These are phyloP conservation scores for Kwoniella shivajii DNA, from an alignment of 1,284 basidiomycete species.

Conservation along the genomic window DNA sequence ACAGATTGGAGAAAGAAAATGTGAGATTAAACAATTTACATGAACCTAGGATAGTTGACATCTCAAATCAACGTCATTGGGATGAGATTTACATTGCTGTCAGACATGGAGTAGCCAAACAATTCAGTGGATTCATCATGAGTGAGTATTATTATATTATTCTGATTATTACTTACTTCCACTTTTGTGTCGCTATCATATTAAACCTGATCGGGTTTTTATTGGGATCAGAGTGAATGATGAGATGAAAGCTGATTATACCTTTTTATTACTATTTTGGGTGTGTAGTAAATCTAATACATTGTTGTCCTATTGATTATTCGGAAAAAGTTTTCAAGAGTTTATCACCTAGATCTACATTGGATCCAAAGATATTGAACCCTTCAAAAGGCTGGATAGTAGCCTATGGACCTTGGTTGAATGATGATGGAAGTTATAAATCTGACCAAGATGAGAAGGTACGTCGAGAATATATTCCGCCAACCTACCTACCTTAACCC, in stretches of 20 bases:
- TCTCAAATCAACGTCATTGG: constrained; percentile 25
- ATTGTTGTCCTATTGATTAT: constrained; percentile 35
- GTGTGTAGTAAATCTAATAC: constrained; percentile 42
- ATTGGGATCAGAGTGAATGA: no score
- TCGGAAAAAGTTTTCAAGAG: constrained; percentile 43
- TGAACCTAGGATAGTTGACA: constrained; percentile 22
- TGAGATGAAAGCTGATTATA: no score
- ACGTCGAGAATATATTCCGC: constrained; percentile 2
- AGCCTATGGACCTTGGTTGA: constrained; percentile 40
- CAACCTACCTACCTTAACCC: no score
- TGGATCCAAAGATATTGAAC: constrained; percentile 14
- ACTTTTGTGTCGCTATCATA: neutral
- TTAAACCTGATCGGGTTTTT: neutral
- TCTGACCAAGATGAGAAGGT: constrained; percentile 36
- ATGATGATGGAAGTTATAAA: constrained; percentile 42
- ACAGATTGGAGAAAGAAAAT: neutral
- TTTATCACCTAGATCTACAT: constrained; percentile 23
- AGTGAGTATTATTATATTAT: constrained; percentile 10
- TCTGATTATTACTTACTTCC: neutral
- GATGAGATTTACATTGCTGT: neutral
- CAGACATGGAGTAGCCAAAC: neutral
- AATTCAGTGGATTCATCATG: constrained; percentile 29
- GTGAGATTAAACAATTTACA: constrained; percentile 14
- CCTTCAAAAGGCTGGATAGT: constrained; percentile 33
- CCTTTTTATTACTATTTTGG: neutral